Conservation (phyloP, 805 yeast genomes). For the Candida railenensis region DNA sequence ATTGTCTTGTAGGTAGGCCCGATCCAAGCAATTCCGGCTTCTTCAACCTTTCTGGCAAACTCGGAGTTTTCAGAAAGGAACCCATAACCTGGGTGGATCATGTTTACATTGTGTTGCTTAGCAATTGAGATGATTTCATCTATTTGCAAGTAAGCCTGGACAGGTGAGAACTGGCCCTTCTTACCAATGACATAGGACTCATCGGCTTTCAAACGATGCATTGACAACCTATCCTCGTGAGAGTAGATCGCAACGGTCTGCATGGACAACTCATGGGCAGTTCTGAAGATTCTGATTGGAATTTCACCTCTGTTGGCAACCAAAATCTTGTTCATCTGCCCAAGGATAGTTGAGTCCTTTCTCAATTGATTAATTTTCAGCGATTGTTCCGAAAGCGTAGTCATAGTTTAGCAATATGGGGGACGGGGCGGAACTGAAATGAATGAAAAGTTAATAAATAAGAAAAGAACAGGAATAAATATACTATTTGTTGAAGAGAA, state of each 20-base stretch:
- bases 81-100: slow-evolving; percentile 48
- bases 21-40: slow-evolving; percentile 90
- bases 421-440: background rate
- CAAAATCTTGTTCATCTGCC: slow-evolving; percentile 57
- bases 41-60: slow-evolving; percentile 88
- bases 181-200: slow-evolving; percentile 91
- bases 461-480: background rate
- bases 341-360: slow-evolving; percentile 41
- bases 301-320: slow-evolving; percentile 87
- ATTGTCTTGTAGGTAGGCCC: slow-evolving; percentile 89
- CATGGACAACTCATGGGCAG: slow-evolving; percentile 97
- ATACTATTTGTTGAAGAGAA: background rate
- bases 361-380: slow-evolving; percentile 38
- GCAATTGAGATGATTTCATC: slow-evolving; percentile 93
- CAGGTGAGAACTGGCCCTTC: slow-evolving; percentile 89
- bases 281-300: slow-evolving; percentile 86
- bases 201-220: slow-evolving; percentile 94
- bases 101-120: slow-evolving; percentile 33
- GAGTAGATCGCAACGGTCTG: slow-evolving; percentile 96
- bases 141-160: slow-evolving; percentile 91
- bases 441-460: background rate
- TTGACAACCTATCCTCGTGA: slow-evolving; percentile 90
- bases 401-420: background rate
- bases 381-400: background rate
- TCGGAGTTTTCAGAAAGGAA: slow-evolving; percentile 89